Evolutionary conservation across 345 rosid species (phyloP), one percentile per base, ranked within the genome.

Genomic region (Citrus hindsii): DNA sequence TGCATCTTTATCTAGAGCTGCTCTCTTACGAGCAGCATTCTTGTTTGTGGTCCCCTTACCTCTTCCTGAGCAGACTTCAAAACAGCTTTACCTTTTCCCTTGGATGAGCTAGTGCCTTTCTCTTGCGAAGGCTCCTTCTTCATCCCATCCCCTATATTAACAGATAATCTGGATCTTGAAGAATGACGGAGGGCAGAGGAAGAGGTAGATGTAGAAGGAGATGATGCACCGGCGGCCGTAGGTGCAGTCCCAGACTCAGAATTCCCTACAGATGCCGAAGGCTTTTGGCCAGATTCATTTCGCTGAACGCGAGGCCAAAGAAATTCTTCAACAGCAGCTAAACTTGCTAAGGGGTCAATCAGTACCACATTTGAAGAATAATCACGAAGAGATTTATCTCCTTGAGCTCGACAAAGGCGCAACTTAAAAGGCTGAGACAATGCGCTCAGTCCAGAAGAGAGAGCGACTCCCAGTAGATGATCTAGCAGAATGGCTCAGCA

Each of bases 241-340:
- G 90, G 87, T 56, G 88, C 76, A 7, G 88, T 79, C 69, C 89
- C 94, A 56, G 89, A 82, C 75, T 92, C 99, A 2, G 90, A 86
- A 83, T 92, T 94, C 62, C 88, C 94, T 22, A 80, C 88, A 69
- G 98, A 90, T 9, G 82, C 90, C 10, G 84, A 82, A 32, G 92
- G 87, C 82, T 94, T 97, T 82, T 90, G 91, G 81, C 86, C 89
- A 83, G 94, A 89, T 80, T 97, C 98, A 84, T 90, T 74, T 33
- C 99, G 91, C 83, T 93, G 98, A 63, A 97, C 94, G 58, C 97
- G 92, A 4, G 99, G 93, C 99, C 99, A 97, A 12, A 97, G 97
- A 85, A 94, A 97, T 71, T 93, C 99, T 82, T 94, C 99, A 72
- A 97, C 93, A 7, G 98, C 97, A 58, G 97, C 93, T 86, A 97